These are phyloP conservation scores for Apophysomyces sp. DNA, from an alignment of 371 early-diverging fungal species.

Conservation along the genomic window DNA sequence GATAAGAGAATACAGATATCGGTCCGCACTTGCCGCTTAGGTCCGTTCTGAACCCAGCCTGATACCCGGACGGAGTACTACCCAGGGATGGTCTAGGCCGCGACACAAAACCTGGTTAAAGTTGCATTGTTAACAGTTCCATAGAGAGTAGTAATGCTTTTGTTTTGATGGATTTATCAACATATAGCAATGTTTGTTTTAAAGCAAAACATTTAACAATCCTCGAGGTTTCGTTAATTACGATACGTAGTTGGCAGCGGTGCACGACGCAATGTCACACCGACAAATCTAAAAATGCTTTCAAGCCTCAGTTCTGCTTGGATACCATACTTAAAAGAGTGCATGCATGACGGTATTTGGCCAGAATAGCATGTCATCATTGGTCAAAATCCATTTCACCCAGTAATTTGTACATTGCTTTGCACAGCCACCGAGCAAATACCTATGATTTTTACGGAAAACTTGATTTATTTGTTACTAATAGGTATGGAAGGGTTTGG, in stretches of 20 bases:
- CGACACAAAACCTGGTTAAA: not conserved
- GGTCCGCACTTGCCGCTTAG: not conserved
- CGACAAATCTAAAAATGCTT: not conserved
- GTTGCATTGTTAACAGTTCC: not conserved
- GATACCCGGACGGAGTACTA: not conserved
- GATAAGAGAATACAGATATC: not conserved
- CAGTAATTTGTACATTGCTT: too few relatives aligned
- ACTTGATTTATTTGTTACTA: too few relatives aligned
- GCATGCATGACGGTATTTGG: too few relatives aligned
- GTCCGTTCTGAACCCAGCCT: slow-evolving; percentile 1
- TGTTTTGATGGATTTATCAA: not conserved
- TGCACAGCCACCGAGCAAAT: too few relatives aligned
- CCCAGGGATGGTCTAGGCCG: not conserved
- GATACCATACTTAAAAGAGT: too few relatives aligned
- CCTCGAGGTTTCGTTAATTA: not conserved
- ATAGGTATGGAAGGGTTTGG: not conserved
- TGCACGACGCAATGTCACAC: not conserved
- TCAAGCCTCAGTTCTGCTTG: too few relatives aligned
- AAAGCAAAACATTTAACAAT: not conserved
- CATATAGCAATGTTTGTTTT: not conserved
- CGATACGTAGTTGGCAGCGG: not conserved
- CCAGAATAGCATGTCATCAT: too few relatives aligned
- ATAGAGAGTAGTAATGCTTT: too few relatives aligned
- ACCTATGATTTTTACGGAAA: too few relatives aligned
- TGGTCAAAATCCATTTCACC: too few relatives aligned